A percentile compares a stretch with the other conserved stretches of the same genome.
Evolutionary conservation across 352 stramenopile genomes (phyloP).

Genomic region (Globisporangium solare): DNA sequence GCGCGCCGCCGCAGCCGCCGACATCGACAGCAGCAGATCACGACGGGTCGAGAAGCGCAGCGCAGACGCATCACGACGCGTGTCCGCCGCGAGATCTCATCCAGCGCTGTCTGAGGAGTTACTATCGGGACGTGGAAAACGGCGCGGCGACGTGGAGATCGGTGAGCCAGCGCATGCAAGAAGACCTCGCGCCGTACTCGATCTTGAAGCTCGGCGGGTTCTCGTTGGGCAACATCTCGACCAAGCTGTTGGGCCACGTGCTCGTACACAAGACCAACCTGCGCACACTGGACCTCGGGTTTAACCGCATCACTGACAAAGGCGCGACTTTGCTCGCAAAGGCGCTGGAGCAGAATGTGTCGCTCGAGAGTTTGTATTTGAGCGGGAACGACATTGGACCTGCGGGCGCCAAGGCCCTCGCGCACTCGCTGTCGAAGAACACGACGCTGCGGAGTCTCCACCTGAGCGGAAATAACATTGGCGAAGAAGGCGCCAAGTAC

Average conservation of each 20-base stretch:
- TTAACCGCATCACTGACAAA: conserved; percentile 76
- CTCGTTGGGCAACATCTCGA: conserved; percentile 61
- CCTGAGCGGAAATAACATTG: conserved; percentile 81
- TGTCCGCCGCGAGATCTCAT: conserved; percentile 63
- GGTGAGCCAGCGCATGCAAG: conserved; percentile 43
- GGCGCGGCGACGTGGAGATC: conserved; percentile 19
- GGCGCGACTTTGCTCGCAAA: conserved; percentile 50
- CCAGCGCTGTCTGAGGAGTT: conserved; percentile 48
- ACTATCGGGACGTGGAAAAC: conserved; percentile 43
- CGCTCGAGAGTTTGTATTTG: conserved; percentile 70
- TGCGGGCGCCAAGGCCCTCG: conserved; percentile 36
- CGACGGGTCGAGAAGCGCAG: neutral
- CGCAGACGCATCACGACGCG: conserved; percentile 1
- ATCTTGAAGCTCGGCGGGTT: conserved; percentile 79
- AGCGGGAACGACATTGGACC: conserved; percentile 81
- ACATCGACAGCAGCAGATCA: neutral
- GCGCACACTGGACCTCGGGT: conserved; percentile 67
- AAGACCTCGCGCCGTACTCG: conserved; percentile 52
- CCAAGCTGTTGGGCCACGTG: conserved; percentile 53
- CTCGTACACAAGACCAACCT: conserved; percentile 37
- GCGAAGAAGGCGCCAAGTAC: conserved; percentile 53
- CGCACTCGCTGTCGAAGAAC: conserved; percentile 50
- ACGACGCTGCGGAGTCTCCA: conserved; percentile 57
- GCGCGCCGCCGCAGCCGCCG: neutral
- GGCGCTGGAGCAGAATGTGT: conserved; percentile 53